Percentiles rank a stretch among this genome's conserved stretches.
phyloP scores from a whole-genome alignment of 208 protist species.

The Trypanosoma lewisi region DNA sequence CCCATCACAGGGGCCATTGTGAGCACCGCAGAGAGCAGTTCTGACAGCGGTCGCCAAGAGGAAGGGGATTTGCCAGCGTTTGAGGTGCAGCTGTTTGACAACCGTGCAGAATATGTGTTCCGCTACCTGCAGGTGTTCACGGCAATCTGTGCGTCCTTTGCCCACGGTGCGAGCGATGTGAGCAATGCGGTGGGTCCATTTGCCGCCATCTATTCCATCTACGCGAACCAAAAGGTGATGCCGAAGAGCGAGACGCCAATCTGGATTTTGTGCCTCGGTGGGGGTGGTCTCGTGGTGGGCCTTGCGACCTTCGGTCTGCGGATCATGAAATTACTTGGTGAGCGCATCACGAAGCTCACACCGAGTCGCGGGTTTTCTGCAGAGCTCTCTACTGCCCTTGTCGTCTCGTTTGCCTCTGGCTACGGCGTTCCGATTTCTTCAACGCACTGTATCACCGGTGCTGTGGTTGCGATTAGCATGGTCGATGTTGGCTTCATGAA shows the following conservation, averaged over 20 bases:
- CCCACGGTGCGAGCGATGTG: constrained; percentile 85
- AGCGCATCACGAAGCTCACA: constrained; percentile 78
- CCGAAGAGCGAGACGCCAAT: constrained; percentile 39
- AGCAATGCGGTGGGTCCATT: constrained; percentile 84
- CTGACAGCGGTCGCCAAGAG: constrained; percentile 9
- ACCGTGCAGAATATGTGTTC: constrained; percentile 64
- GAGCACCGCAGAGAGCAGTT: constrained; percentile 7
- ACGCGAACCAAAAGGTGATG: constrained; percentile 41
- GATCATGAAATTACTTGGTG: constrained; percentile 70
- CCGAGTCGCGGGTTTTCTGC: constrained; percentile 72
- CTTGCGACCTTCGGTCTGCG: constrained; percentile 70
- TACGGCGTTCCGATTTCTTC: constrained; percentile 85
- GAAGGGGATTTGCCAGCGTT: constrained; percentile 9
- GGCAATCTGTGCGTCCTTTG: constrained; percentile 77
- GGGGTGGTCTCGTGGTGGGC: constrained; percentile 67
- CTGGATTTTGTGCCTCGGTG: constrained; percentile 72
- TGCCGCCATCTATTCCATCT: constrained; percentile 69
- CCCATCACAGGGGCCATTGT: constrained; percentile 8
- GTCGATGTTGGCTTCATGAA: constrained; percentile 59
- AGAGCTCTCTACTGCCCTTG: constrained; percentile 67
- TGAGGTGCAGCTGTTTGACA: constrained; percentile 52
- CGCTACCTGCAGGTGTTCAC: constrained; percentile 84
- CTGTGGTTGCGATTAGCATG: constrained; percentile 81
- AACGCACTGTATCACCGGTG: constrained; percentile 90
- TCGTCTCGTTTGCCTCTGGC: constrained; percentile 76